Evolutionary conservation across 768 basidiomycete genomes (phyloP).

Genomic region (Chalciporus piperatus): DNA sequence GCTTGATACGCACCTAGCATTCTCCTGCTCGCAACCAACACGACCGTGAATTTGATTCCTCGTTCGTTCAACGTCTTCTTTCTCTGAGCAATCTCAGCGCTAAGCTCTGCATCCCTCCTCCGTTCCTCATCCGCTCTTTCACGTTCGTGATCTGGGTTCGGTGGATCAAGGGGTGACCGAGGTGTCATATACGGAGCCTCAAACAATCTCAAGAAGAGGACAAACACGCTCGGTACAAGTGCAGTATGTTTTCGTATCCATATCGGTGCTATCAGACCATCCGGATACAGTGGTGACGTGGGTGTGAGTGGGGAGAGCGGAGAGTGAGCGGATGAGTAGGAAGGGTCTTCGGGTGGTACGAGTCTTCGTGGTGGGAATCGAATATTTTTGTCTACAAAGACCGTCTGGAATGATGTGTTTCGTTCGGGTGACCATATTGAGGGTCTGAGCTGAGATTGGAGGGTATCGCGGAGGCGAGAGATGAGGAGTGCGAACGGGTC

Average conservation of each 20-base stretch:
- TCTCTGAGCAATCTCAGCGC: conserved; percentile 73
- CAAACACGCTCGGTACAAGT: conserved; percentile 89
- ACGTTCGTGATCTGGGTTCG: conserved; percentile 51
- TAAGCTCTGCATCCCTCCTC: conserved; percentile 68
- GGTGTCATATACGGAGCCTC: conserved; percentile 53
- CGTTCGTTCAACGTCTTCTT: conserved; percentile 75
- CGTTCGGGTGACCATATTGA: conserved; percentile 75
- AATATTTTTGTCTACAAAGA: conserved; percentile 80
- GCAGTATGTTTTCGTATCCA: conserved; percentile 97
- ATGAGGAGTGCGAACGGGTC: conserved; percentile 64
- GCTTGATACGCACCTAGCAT: conserved; percentile 66
- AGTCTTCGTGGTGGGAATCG: conserved; percentile 89
- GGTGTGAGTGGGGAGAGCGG: conserved; percentile 91
- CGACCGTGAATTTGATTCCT: conserved; percentile 64
- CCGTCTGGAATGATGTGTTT: conserved; percentile 71
- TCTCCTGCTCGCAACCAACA: conserved; percentile 83
- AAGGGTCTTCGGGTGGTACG: conserved; percentile 52
- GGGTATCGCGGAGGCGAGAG: conserved; percentile 62
- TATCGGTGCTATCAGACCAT: conserved; percentile 95
- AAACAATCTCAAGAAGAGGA: conserved; percentile 82
- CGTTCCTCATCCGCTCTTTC: conserved; percentile 69
- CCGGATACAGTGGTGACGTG: conserved; percentile 87
- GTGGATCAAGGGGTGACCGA: conserved; percentile 52
- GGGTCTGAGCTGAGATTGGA: conserved; percentile 60
- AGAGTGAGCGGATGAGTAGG: conserved; percentile 66